These are phyloP conservation scores for Phytophthora meadii DNA, from an alignment of 352 stramenopile genomes.

Conservation along the genomic window DNA sequence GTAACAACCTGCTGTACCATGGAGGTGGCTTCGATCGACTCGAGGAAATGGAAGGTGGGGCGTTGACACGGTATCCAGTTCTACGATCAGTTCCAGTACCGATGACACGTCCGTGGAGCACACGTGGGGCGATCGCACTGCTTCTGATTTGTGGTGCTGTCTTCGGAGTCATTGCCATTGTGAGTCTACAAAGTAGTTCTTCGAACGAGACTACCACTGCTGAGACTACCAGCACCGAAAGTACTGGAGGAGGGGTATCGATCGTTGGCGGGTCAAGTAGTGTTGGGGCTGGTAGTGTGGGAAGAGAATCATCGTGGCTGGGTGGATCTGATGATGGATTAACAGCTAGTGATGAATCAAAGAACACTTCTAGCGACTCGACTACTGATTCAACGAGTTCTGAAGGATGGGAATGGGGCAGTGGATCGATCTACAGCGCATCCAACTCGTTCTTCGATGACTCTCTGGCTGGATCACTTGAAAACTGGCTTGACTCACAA, in stretches of 20 bases:
- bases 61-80: slow-evolving; percentile 21
- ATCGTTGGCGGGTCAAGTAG: slow-evolving; percentile 18
- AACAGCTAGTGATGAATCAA: not conserved
- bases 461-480: not conserved
- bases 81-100: slow-evolving; percentile 29
- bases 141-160: slow-evolving; percentile 33
- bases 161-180: slow-evolving; percentile 35
- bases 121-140: slow-evolving; percentile 28
- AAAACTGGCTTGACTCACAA: slow-evolving; percentile 10
- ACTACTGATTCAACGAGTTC: not conserved
- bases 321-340: not conserved
- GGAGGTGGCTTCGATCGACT: slow-evolving; percentile 31
- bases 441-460: slow-evolving; percentile 11
- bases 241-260: slow-evolving; percentile 6
- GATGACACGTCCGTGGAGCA: slow-evolving; percentile 30
- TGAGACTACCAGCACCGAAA: slow-evolving; percentile 8
- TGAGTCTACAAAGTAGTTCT: not conserved
- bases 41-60: slow-evolving; percentile 32
- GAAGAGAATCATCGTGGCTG: slow-evolving; percentile 6
- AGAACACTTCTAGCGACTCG: not conserved
- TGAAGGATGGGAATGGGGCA: not conserved
- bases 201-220: slow-evolving; percentile 5
- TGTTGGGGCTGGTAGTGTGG: slow-evolving; percentile 5
- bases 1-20: slow-evolving; percentile 37
- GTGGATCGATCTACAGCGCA: not conserved